phyloP scores from a whole-genome alignment of 805 yeast species.

The Candida broadrunensis region DNA sequence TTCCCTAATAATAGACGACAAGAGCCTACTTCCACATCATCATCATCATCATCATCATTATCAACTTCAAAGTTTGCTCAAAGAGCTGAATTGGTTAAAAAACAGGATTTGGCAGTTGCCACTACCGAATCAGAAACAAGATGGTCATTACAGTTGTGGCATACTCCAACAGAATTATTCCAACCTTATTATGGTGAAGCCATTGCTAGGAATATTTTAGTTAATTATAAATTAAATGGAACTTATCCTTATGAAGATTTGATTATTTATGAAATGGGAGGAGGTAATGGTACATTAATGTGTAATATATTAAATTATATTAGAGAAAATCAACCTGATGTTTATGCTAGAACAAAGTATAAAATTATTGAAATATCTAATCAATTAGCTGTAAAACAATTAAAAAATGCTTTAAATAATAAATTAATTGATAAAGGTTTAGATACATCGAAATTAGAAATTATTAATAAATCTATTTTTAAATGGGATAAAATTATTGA shows the following conservation, averaged over 20 bases:
- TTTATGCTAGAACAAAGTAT: slow-evolving; percentile 66
- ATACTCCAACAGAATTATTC: slow-evolving; percentile 84
- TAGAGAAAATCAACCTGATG: slow-evolving; percentile 61
- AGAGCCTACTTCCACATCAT: not conserved
- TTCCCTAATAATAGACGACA: not conserved
- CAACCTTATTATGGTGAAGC: slow-evolving; percentile 85
- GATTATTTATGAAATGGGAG: slow-evolving; percentile 82
- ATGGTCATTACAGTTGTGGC: slow-evolving; percentile 71
- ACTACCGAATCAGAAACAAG: slow-evolving; percentile 12
- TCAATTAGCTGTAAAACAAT: slow-evolving; percentile 59
- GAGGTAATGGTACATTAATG: slow-evolving; percentile 89
- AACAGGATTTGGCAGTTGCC: slow-evolving; percentile 13
- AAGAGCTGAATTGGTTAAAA: slow-evolving; percentile 23
- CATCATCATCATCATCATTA: not conserved
- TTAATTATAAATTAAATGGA: slow-evolving; percentile 62
- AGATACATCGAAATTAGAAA: slow-evolving; percentile 56
- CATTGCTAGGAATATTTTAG: slow-evolving; percentile 73
- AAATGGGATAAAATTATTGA: slow-evolving; percentile 62
- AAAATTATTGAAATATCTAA: slow-evolving; percentile 70
- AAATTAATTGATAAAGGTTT: slow-evolving; percentile 37
- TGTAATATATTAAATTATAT: slow-evolving; percentile 65
- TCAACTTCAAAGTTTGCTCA: slow-evolving; percentile 25
- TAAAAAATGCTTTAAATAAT: slow-evolving; percentile 28
- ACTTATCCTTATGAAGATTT: slow-evolving; percentile 69
- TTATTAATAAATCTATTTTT: slow-evolving; percentile 72